Evolutionary conservation across 2,329 filamentous ascomycete genomes (phyloP).

Genomic region (Scleromitrula shiraiana): DNA sequence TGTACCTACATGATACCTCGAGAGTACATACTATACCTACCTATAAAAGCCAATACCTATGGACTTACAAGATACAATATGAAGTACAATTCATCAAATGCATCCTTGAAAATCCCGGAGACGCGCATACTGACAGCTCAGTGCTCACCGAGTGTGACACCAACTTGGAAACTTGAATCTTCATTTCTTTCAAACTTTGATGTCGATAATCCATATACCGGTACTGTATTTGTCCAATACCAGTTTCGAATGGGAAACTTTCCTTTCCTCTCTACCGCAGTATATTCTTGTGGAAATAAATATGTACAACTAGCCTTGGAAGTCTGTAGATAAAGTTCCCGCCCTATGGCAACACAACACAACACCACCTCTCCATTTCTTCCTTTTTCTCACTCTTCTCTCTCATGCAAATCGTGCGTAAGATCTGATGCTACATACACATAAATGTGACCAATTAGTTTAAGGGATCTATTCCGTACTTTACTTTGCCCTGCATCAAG

Average conservation of each 20-base stretch:
- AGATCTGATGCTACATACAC: no score
- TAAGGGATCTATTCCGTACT: not conserved
- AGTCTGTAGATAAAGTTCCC: not conserved
- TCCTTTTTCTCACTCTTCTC: slow-evolving; percentile 1
- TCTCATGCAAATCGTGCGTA: no score
- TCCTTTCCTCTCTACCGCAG: not conserved
- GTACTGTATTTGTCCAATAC: no score
- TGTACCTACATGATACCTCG: no score
- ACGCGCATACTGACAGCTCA: slow-evolving; percentile 9
- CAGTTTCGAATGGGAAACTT: no score
- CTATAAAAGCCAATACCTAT: no score
- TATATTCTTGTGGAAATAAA: not conserved
- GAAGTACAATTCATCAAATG: not conserved
- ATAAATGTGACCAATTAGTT: no score
- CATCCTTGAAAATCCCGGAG: not conserved
- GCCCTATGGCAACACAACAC: slow-evolving; percentile 5
- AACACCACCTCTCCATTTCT: slow-evolving; percentile 1
- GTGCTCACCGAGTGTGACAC: slow-evolving; percentile 5
- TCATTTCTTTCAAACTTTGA: no score
- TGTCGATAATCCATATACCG: no score
- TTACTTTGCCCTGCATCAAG: not conserved
- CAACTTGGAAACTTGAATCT: not conserved
- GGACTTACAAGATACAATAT: no score
- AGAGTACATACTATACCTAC: no score
- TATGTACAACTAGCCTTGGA: not conserved